These are phyloP conservation scores for Vaccinium corymbosum DNA, from an alignment of 148 eudicot genomes.

Conservation along the genomic window DNA sequence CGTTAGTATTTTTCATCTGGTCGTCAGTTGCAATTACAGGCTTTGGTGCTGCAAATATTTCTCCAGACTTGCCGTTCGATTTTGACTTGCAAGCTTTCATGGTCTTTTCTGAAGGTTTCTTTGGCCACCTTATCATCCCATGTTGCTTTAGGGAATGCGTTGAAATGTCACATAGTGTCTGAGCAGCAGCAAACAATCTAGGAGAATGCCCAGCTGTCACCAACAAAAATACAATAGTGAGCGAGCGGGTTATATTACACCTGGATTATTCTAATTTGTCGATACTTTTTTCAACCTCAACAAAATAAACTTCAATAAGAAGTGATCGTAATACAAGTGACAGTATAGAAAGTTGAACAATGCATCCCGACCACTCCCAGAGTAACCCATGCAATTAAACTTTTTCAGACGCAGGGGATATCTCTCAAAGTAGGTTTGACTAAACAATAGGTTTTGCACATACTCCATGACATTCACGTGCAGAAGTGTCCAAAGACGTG, in stretches of 20 bases:
- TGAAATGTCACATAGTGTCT: conserved; percentile 63
- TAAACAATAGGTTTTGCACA: not conserved
- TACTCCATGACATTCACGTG: not conserved
- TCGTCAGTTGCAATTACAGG: conserved; percentile 26
- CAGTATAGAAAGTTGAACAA: no score
- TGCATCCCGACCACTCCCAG: not conserved
- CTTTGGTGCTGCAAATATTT: conserved; percentile 29
- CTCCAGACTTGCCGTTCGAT: conserved; percentile 39
- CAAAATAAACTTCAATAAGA: no score
- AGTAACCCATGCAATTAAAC: not conserved
- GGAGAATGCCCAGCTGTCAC: conserved; percentile 58
- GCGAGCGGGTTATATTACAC: not conserved
- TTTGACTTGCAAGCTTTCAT: conserved; percentile 68
- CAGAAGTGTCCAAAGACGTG: not conserved
- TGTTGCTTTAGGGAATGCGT: conserved; percentile 27
- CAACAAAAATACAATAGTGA: conserved; percentile 17
- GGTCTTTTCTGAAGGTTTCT: conserved; percentile 59
- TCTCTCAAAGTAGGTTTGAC: conserved; percentile 5
- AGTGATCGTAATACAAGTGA: no score
- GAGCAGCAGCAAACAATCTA: conserved; percentile 62
- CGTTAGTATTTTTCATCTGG: conserved; percentile 25
- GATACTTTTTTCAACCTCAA: no score
- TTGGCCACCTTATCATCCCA: conserved; percentile 46
- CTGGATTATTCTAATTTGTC: not conserved
- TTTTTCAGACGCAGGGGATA: not conserved